phyloP scores from a whole-genome alignment of 2,329 filamentous ascomycete species.

The Aspergillus ochraceus region DNA sequence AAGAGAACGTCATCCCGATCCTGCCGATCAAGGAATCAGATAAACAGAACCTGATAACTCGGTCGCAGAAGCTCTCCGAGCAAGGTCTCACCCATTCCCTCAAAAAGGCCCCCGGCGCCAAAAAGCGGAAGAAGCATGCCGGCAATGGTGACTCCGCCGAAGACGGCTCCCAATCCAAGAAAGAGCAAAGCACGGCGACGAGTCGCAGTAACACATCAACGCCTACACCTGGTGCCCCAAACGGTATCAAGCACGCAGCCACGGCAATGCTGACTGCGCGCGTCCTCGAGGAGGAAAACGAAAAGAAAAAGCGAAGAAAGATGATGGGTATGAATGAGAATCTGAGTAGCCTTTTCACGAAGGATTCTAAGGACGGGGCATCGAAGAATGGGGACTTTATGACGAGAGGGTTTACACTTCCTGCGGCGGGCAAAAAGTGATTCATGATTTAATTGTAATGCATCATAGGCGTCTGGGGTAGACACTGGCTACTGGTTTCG shows the following conservation, averaged over 20 bases:
- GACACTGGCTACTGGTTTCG: neutral
- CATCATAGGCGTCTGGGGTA: conserved; percentile 5
- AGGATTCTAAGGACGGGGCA: conserved; percentile 41
- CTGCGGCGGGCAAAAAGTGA: conserved; percentile 43
- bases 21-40: conserved; percentile 72
- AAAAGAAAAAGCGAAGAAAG: conserved; percentile 75
- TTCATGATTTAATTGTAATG: conserved; percentile 2
- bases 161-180: neutral
- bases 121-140: conserved; percentile 73
- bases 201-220: conserved; percentile 34
- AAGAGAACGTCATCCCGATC: conserved; percentile 79
- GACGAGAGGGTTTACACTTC: conserved; percentile 58
- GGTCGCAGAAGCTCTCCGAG: conserved; percentile 68
- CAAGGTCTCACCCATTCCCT: conserved; percentile 79
- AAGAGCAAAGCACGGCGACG: conserved; percentile 15
- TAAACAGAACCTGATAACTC: conserved; percentile 63
- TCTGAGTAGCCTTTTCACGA: conserved; percentile 56
- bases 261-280: conserved; percentile 83
- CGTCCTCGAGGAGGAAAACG: conserved; percentile 83
- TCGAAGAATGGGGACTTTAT: conserved; percentile 56
- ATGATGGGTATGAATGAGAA: conserved; percentile 62
- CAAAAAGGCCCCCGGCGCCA: conserved; percentile 70
- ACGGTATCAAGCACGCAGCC: conserved; percentile 81
- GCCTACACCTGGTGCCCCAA: conserved; percentile 32
- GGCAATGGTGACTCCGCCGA: conserved; percentile 38